phyloP scores from a whole-genome alignment of 768 basidiomycete species.

The Mrakia frigida region DNA sequence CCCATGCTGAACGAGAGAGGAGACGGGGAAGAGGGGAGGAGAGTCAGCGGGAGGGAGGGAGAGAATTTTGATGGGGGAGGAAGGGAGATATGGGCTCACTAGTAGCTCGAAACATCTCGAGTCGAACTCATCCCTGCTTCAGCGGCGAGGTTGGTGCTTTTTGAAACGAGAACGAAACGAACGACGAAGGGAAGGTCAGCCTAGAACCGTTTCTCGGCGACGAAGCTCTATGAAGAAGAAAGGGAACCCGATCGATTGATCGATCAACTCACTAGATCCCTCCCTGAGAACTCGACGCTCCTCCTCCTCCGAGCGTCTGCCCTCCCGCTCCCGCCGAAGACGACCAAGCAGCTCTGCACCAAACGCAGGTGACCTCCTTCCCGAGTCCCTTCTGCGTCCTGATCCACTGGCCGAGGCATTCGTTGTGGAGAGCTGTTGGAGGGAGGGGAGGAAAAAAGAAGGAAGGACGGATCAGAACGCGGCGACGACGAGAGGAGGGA shows the following conservation, averaged over 20 bases:
- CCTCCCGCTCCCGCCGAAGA: not conserved
- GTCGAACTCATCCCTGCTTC: not conserved
- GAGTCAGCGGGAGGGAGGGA: not conserved
- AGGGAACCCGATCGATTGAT: no score
- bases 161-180: not conserved
- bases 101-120: conserved; percentile 15
- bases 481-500: not conserved
- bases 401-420: conserved; percentile 20
- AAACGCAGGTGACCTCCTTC: conserved; percentile 25
- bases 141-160: conserved; percentile 6
- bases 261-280: not conserved
- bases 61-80: not conserved
- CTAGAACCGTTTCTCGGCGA: no score
- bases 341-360: conserved; percentile 12
- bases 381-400: not conserved
- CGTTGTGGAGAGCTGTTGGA: conserved; percentile 11
- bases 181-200: not conserved
- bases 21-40: not conserved
- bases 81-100: not conserved
- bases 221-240: no score
- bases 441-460: not conserved
- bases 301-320: not conserved
- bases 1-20: conserved; percentile 7
- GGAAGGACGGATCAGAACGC: no score
- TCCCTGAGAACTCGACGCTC: not conserved